phyloP scores from a whole-genome alignment of 768 basidiomycete species.

The Lactifluus echinatus region DNA sequence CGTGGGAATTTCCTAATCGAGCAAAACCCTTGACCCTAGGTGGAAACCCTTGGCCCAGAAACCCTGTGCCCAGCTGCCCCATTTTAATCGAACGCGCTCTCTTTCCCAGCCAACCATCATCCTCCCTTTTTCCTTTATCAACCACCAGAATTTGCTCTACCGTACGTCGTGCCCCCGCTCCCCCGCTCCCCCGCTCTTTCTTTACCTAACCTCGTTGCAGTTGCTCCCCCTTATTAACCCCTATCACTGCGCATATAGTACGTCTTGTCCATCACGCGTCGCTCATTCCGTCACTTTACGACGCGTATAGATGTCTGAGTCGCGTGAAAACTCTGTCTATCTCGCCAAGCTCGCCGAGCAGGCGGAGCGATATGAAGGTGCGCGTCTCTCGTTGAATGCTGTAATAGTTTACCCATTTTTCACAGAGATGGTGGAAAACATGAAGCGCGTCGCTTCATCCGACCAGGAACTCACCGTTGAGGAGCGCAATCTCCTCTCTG shows the following conservation, averaged over 20 bases:
- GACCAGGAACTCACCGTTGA: constrained; percentile 98
- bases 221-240: constrained; percentile 17
- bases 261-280: neutral
- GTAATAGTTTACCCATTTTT: constrained; percentile 9
- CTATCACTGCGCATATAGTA: constrained; percentile 21
- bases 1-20: constrained; percentile 17
- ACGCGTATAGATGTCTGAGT: constrained; percentile 58
- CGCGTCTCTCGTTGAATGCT: constrained; percentile 21
- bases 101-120: constrained; percentile 16
- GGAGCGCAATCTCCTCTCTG: constrained; percentile 95
- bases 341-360: constrained; percentile 99
- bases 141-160: constrained; percentile 14
- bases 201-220: constrained; percentile 19
- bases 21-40: constrained; percentile 22
- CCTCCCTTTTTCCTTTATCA: constrained; percentile 18
- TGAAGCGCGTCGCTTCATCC: constrained; percentile 96
- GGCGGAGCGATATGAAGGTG: constrained; percentile 98
- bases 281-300: neutral
- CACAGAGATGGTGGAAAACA: constrained; percentile 96
- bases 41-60: constrained; percentile 20
- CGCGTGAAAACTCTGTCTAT: constrained; percentile 96
- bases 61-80: constrained; percentile 23
- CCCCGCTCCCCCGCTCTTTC: constrained; percentile 8
- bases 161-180: constrained; percentile 12
- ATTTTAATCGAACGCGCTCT: constrained; percentile 20